Evolutionary conservation across 2,329 filamentous ascomycete species (phyloP).

Genomic region (Cordyceps cateniannulata): DNA sequence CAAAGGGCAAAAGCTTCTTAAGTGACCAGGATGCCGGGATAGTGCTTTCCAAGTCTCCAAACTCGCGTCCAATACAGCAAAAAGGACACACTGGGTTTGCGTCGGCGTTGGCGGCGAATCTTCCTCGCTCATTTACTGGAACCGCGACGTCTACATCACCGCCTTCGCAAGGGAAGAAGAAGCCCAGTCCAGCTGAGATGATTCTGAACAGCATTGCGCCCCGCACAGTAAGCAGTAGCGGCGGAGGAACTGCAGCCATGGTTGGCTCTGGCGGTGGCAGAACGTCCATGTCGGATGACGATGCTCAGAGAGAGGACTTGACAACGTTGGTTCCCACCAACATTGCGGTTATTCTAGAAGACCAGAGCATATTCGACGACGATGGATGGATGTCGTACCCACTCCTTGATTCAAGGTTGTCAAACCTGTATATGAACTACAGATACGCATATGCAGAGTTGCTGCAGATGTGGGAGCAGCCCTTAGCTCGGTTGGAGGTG

Average conservation of each 20-base stretch:
- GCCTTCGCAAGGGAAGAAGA: slow-evolving; percentile 41
- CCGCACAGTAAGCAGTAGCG: slow-evolving; percentile 36
- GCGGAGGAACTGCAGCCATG: slow-evolving; percentile 40
- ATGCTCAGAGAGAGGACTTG: slow-evolving; percentile 39
- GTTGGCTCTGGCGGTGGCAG: slow-evolving; percentile 41
- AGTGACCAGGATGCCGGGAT: slow-evolving; percentile 42
- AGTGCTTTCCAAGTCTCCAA: slow-evolving; percentile 54
- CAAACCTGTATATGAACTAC: slow-evolving; percentile 49
- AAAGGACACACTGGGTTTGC: slow-evolving; percentile 50
- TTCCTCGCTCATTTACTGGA: slow-evolving; percentile 41
- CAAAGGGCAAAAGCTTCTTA: slow-evolving; percentile 39
- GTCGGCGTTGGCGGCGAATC: slow-evolving; percentile 48
- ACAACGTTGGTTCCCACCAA: slow-evolving; percentile 43
- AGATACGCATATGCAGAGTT: slow-evolving; percentile 62
- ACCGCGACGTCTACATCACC: slow-evolving; percentile 36
- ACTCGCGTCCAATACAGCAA: slow-evolving; percentile 41
- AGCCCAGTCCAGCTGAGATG: slow-evolving; percentile 55
- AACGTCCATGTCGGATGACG: slow-evolving; percentile 50
- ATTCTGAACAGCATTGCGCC: slow-evolving; percentile 50
- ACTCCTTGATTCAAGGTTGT: slow-evolving; percentile 47
- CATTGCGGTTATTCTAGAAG: slow-evolving; percentile 49
- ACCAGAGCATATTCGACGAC: slow-evolving; percentile 61
- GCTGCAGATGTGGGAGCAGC: slow-evolving; percentile 59
- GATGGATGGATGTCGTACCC: slow-evolving; percentile 58
- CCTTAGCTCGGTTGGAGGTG: slow-evolving; percentile 57